These are phyloP conservation scores for Haplosporangium sp. DNA, from an alignment of 371 early-diverging fungal genomes.

Conservation along the genomic window DNA sequence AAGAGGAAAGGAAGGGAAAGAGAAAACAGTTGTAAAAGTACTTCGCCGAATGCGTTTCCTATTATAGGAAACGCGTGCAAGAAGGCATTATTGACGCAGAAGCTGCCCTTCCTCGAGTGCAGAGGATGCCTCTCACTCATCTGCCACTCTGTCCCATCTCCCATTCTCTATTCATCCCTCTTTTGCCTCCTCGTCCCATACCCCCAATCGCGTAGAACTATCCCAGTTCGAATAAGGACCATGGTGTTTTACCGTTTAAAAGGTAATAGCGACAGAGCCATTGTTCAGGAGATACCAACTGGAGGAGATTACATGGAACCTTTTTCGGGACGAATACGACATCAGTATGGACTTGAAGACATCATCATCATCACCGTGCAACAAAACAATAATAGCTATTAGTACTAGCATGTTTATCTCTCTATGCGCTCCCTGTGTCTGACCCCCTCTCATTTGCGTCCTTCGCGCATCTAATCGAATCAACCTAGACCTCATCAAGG, in stretches of 20 bases:
- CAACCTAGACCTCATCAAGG: slow-evolving; percentile 90
- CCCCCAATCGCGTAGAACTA: background rate
- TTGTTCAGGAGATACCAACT: background rate
- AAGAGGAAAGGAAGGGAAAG: background rate
- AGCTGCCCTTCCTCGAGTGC: background rate
- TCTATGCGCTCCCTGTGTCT: no score
- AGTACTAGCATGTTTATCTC: no score
- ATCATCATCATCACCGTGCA: background rate
- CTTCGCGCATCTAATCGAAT: background rate
- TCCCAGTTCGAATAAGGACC: slow-evolving; percentile 4
- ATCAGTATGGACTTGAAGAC: background rate
- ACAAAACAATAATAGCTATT: no score
- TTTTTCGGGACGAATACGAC: background rate
- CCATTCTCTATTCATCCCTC: background rate
- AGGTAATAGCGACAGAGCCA: slow-evolving; percentile 18
- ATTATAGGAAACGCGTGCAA: no score
- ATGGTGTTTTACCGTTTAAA: slow-evolving; percentile 56
- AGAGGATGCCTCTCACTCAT: background rate
- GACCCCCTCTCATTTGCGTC: background rate
- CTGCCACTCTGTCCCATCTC: background rate
- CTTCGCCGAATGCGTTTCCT: no score
- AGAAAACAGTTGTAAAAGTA: background rate
- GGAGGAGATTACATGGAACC: background rate
- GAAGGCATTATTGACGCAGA: no score
- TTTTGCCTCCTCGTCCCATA: background rate